Evolutionary conservation across 257 asterid genomes (phyloP), one percentile per base, ranked within the genome.

Genomic region (Lantana camara): DNA sequence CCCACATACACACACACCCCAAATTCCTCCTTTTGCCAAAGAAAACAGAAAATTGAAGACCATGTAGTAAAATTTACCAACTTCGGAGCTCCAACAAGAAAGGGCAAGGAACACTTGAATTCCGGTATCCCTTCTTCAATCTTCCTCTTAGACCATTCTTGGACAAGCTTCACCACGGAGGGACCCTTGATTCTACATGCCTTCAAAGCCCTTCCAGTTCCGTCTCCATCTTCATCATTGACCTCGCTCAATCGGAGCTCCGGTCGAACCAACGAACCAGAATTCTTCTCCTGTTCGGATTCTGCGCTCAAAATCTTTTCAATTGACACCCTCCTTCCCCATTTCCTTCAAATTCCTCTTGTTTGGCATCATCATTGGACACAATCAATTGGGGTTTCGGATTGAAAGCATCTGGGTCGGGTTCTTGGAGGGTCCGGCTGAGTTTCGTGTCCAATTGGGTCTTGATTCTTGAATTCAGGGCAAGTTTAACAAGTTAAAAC

Each of bases 21-120:
- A 35, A 35, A 35, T 2, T 27, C 32, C 32, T 10, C 11, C n/a
- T n/a, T n/a, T n/a, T n/a, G n/a, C n/a, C n/a, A n/a, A n/a, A n/a
- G n/a, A n/a, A n/a, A 12, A 5, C 42, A 29, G 4, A 8, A 16
- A 1, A 57, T 60, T 1, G 15, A 46, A 17, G 27, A 45, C 77
- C n/a, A 77, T 75, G 65, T 49, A 21, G 29, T 23, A 0, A 27
- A 29, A 14, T 52, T 22, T 75, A 90, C 97, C 87, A 47, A 60
- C 76, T 73, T 82, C 0, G 93, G 89, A 46, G 90, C 95, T 24
- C 82, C 80, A 35, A 30, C 65, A 24, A 76, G 94, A 59, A 88
- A 83, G n/a, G 85, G 86, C 68, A 83, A 54, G 68, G 73, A 60
- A 52, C 83, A 79, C 66, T 74, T 66, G 40, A 58, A 68, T 55